Base-by-base conservation (phyloP, 2,329 filamentous ascomycete genomes). In the Fusarium paranaense region DNA sequence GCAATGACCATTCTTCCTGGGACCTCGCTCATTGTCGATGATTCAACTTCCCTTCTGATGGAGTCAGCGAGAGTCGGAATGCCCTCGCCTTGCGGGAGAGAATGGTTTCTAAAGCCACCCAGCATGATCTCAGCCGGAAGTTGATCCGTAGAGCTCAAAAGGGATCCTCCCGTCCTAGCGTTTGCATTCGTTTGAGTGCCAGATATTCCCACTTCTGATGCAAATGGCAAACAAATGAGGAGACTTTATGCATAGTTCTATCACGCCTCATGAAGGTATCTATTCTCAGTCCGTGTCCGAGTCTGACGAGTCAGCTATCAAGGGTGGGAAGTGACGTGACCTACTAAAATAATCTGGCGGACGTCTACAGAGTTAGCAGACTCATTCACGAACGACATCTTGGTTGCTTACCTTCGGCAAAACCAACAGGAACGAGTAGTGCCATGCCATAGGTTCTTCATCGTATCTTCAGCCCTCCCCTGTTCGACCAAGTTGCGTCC, bases 91-190 rank as follows among this genome's bases (percentile, higher is more conserved):
- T n/a, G 38, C 5, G 6, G 11, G 4, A 22, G 40, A 42, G 40
- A 42, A 20, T 37, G 35, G 6, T 37, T 42, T 42, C n/a, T 3
- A 42, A 14, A 42, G 20, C 2, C 13, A 3, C 20, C 11, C 4
- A 14, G 2, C 11, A 13, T 45, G 7, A 22, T 8, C n/a, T 42
- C 10, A 42, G 3, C 13, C 10, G n/a, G 10, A 42, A 45, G 40
- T 8, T 7, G 11, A 45, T 45, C 13, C 6, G 6, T 22, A 22
- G 40, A 42, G 20, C 13, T 42, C 0, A 13, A 42, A 42, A 20
- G 13, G 11, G 11, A 22, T 1, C 1, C 1, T 42, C 22, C 3
- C 3, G 6, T 42, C n/a, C 3, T 13, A 0, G n/a, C 5, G 5
- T 40, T 40, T 20, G 5, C 9, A 3, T 40, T 20, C 2, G 38